Base-by-base conservation (phyloP, 2,329 filamentous ascomycete genomes). In the Clarireedia sp. region DNA sequence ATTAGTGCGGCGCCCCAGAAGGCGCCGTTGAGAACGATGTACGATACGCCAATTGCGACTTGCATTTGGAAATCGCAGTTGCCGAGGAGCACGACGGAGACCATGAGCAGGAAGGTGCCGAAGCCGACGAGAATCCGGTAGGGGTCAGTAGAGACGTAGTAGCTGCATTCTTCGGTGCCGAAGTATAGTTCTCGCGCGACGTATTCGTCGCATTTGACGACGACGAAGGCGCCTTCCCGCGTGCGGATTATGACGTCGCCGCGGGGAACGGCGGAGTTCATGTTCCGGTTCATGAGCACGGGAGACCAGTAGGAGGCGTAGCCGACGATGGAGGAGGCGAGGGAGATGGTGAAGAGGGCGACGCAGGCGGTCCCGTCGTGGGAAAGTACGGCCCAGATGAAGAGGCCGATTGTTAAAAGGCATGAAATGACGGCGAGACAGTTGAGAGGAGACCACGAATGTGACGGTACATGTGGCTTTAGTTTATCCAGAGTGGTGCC, bases 231-330 rank as follows among this genome's bases (percentile, higher is more conserved):
- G 1, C 81, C 81, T 60, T 80, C 77, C 5, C 80, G 75, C 1
- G 81, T 84, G 26, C 78, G 75, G 54, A 85, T 82, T 26, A 83
- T 74, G n/a, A 85, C 75, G 59, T 85, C 81, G 1, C 80, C 81
- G 2, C 61, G 62, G 1, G 80, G 81, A 0, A 69, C 67, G 37
- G 73, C 66, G 29, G 75, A 73, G 6, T 67, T 74, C 52, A 76
- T 73, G 48, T 71, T 72, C 23, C 80, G 75, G 37, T 73, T 73
- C 70, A 77, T 78, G 19, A 84, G 71, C 9, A 76, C 70, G 0
- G 81, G 79, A 36, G 71, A 70, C 81, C 82, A 85, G 66, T 74
- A 76, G 3, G 78, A 80, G 8, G 81, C 81, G 57, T 77, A 75
- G 21, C 82, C 79, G 3, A 79, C 75, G 2, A 83, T 69, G 16